phyloP scores from a whole-genome alignment of 352 stramenopile species.

The Blastocystis sp. region DNA sequence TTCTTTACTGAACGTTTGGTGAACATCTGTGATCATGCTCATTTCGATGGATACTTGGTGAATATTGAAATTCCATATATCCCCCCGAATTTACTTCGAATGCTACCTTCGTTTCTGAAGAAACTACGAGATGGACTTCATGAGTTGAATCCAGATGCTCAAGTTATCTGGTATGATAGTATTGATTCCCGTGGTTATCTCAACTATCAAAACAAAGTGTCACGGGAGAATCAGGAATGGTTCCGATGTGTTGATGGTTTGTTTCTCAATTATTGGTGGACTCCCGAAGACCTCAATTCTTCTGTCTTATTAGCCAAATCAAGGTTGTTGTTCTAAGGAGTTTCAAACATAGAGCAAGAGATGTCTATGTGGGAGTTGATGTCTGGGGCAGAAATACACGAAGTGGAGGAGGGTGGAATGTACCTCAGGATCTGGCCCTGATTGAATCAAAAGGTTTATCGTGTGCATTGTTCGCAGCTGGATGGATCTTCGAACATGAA shows the following conservation, averaged over 20 bases:
- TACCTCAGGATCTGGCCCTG: background rate
- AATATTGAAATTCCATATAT: conserved; percentile 44
- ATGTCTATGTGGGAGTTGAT: conserved; percentile 40
- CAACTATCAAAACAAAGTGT: conserved; percentile 58
- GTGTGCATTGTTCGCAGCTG: conserved; percentile 27
- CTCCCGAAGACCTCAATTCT: background rate
- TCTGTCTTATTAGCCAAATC: background rate
- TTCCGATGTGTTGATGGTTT: conserved; percentile 21
- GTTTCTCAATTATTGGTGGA: conserved; percentile 59
- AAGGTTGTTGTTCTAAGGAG: background rate
- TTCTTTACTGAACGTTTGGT: conserved; percentile 39
- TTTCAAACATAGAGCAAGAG: background rate
- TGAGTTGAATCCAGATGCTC: background rate
- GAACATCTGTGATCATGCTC: background rate
- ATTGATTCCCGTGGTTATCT: conserved; percentile 19
- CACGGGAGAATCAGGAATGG: background rate
- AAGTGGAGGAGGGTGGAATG: conserved; percentile 32
- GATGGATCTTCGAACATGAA: conserved; percentile 53
- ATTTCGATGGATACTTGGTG: conserved; percentile 50
- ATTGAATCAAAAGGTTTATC: background rate
- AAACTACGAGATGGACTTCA: background rate
- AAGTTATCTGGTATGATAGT: conserved; percentile 52
- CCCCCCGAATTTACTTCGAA: background rate
- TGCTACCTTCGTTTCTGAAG: conserved; percentile 7
- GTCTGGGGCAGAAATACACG: conserved; percentile 26